Base-by-base conservation (phyloP, 176 grass and related monocot species). In the Typha latifolia region DNA sequence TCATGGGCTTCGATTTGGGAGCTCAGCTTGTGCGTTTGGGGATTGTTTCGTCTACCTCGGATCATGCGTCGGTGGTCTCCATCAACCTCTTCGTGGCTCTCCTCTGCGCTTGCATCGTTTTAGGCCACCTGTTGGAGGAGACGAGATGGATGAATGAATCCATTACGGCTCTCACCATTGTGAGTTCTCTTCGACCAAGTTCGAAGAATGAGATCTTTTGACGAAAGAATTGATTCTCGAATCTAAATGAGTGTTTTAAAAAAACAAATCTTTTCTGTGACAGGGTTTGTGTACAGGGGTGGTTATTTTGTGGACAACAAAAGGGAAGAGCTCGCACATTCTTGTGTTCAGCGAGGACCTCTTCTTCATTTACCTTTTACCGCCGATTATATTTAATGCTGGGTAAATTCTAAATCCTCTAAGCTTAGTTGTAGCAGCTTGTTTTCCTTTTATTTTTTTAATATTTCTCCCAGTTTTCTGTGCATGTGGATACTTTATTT, bases 311-410 rank as follows among this genome's bases (percentile, higher is more conserved):
- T 79, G 90, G 34, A 85, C 85, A 13, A 90, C 95, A 11, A 67
- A 90, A 62, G 89, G 95, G 67, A 99, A 83, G 76, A 99, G 85
- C 83, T 99, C 95, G 12, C 95, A 87, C 72, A 71, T 99, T 64
- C 82, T 99, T 47, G 89, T 99, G 49, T 99, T 99, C 82, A 99
- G 95, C 61, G 95, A 94, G 77, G 95, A 99, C 61, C 82, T 99
- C 72, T 99, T 99, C 83, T 99, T 99, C 68, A 99, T 99, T 21
- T 99, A 99, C 82, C 88, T 99, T 62, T 89, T 99, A 0, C 95
- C 95, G 0, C 95, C 95, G 12, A 99, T 99, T 70, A 99, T 99
- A 81, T 99, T 99, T 77, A 99, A 99, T 73, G 95, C 95, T 10
- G 95, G 94, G 94, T 99, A 71, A 75, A 71, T 64, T 78, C 64